phyloP scores from a whole-genome alignment of 2,329 filamentous ascomycete genomes.

The Beauveria sp. region DNA sequence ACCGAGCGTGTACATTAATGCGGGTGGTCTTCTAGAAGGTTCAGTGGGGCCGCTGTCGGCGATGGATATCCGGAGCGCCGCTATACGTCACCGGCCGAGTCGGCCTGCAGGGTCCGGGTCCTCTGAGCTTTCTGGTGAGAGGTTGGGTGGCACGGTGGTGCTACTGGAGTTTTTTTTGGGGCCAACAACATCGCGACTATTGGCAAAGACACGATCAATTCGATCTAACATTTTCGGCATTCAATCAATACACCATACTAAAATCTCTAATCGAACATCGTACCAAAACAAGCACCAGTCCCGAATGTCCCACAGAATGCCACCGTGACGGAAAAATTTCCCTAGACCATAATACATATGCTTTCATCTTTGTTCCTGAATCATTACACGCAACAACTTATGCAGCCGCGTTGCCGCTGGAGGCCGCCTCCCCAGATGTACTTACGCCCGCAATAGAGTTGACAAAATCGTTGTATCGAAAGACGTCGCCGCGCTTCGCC shows the following conservation, averaged over 20 bases:
- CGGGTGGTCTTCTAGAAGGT: slow-evolving; percentile 35
- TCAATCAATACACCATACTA: neutral
- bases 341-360: neutral
- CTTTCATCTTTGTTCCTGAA: neutral
- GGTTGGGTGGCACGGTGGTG: too few relatives aligned
- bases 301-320: neutral
- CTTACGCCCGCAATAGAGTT: slow-evolving; percentile 54
- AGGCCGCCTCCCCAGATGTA: slow-evolving; percentile 26
- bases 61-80: neutral
- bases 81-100: slow-evolving; percentile 2
- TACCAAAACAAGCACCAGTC: neutral
- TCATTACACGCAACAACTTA: neutral
- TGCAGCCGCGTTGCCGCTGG: slow-evolving; percentile 22
- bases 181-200: neutral
- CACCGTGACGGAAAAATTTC: too few relatives aligned
- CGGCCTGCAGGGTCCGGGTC: neutral
- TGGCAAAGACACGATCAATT: neutral
- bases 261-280: too few relatives aligned
- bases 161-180: neutral
- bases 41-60: slow-evolving; percentile 29
- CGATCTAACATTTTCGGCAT: neutral
- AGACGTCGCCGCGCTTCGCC: slow-evolving; percentile 72
- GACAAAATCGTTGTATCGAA: slow-evolving; percentile 90
- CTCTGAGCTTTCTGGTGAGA: neutral
- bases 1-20: slow-evolving; percentile 30